Evolutionary conservation across 768 basidiomycete species (phyloP), one percentile per base, ranked within the genome.

Genomic region (Xanthoconium stramineum): DNA sequence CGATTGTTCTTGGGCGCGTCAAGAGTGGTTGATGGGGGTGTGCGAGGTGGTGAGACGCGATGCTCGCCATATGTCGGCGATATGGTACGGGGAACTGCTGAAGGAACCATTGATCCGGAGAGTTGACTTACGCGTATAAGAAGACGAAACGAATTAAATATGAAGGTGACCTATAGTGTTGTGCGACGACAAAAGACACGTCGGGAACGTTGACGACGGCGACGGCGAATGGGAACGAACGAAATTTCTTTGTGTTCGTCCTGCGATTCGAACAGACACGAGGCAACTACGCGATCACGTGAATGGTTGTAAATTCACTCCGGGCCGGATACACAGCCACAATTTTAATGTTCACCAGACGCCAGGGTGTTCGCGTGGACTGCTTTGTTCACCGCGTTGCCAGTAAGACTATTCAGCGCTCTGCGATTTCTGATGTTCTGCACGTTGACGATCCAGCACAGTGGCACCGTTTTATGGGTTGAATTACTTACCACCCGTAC

Each of bases 241-340:
- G 32, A 54, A 66, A 40, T 62, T 61, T 64, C 71, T 71, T 72
- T 67, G 62, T 69, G 55, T 29, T 44, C 42, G 49, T 40, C 17
- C 48, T 48, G 33, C 51, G 38, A 60, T 53, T 67, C 62, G 71
- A 71, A 71, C 69, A 36, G 60, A 71, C 70, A 71, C 70, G 70
- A 71, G 70, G 70, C 71, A 60, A 52, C 63, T 52, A 65, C 70
- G 70, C 65, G 71, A 47, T 71, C 69, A 71, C 70, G 70, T 71
- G 70, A 20, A 32, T 35, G 53, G 65, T 67, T 62, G 61, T 64
- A 62, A 69, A 64, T 13, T 32, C 45, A 17, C 6, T 24, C 52
- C 12, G 35, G 17, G 3, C 3, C 47, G 11, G 32, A 33, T 0
- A 6, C 42, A 17, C 15, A 43, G 13, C 24, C 43, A 44, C 24